Conservation (phyloP, 2,329 filamentous ascomycete species). For the Trichoderma afroharzianum region DNA sequence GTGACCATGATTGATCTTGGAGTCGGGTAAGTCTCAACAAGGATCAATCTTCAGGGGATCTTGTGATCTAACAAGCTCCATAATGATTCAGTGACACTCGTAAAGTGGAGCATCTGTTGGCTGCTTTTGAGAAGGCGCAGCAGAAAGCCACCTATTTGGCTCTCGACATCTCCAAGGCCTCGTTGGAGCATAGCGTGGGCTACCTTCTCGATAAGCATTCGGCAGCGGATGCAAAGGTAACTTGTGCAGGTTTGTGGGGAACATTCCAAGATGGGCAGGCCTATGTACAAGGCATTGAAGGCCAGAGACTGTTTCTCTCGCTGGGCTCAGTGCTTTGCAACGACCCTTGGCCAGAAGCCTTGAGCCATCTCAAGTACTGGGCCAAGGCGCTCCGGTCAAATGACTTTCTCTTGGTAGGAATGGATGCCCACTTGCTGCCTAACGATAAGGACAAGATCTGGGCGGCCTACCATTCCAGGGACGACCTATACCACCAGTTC, state of each 20-base stretch:
- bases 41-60: neutral
- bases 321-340: slow-evolving; percentile 43
- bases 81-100: slow-evolving; percentile 35
- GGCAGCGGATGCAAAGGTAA: slow-evolving; percentile 26
- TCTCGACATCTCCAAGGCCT: slow-evolving; percentile 38
- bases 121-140: slow-evolving; percentile 31
- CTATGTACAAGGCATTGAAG: slow-evolving; percentile 29
- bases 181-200: slow-evolving; percentile 33
- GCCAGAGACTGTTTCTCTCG: slow-evolving; percentile 37
- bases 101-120: slow-evolving; percentile 38
- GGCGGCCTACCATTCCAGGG: slow-evolving; percentile 38
- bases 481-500: slow-evolving; percentile 35
- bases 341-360: slow-evolving; percentile 35
- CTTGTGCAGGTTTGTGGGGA: slow-evolving; percentile 39
- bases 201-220: slow-evolving; percentile 32
- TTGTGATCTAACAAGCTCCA: neutral
- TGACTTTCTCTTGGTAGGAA: slow-evolving; percentile 38
- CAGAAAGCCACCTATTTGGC: slow-evolving; percentile 35
- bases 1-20: slow-evolving; percentile 40
- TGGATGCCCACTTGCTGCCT: slow-evolving; percentile 38
- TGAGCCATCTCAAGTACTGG: slow-evolving; percentile 36
- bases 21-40: slow-evolving; percentile 36
- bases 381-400: slow-evolving; percentile 32
- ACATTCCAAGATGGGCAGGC: slow-evolving; percentile 36
- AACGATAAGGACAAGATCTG: slow-evolving; percentile 36